These are phyloP conservation scores for Xylaria sp. DNA, from an alignment of 495 filamentous ascomycete species.

Conservation along the genomic window DNA sequence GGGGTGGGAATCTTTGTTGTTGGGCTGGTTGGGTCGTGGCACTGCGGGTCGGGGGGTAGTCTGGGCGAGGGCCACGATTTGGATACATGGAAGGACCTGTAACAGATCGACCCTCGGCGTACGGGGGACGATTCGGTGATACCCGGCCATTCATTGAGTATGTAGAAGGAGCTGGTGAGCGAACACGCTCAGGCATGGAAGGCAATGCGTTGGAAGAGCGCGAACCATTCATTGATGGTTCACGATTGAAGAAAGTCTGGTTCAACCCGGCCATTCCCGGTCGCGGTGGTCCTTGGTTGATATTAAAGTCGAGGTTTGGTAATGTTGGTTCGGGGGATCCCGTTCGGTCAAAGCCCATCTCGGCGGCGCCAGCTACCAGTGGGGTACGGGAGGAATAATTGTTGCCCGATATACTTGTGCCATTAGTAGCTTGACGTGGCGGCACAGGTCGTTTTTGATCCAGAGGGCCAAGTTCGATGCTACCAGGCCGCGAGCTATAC, in stretches of 20 bases:
- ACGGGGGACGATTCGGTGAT: slow-evolving; percentile 25
- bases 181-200: slow-evolving; percentile 40
- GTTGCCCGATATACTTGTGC: slow-evolving; percentile 42
- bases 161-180: slow-evolving; percentile 38
- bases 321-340: slow-evolving; percentile 53
- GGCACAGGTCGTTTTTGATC: slow-evolving; percentile 54
- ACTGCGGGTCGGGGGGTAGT: slow-evolving; percentile 46
- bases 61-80: slow-evolving; percentile 36
- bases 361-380: slow-evolving; percentile 63
- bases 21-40: slow-evolving; percentile 45
- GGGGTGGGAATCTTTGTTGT: slow-evolving; percentile 45
- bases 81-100: slow-evolving; percentile 48
- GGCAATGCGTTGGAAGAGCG: slow-evolving; percentile 42
- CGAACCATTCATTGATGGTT: slow-evolving; percentile 28
- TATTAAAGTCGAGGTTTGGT: slow-evolving; percentile 44
- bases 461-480: slow-evolving; percentile 55
- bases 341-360: slow-evolving; percentile 63
- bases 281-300: slow-evolving; percentile 44
- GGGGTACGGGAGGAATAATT: slow-evolving; percentile 65
- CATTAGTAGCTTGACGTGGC: slow-evolving; percentile 41
- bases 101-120: slow-evolving; percentile 44
- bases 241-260: slow-evolving; percentile 56
- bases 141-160: slow-evolving; percentile 15
- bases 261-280: slow-evolving; percentile 44
- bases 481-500: slow-evolving; percentile 63